Percentiles rank a stretch among this genome's conserved stretches.
These are phyloP conservation scores for Colletotrichum sp. DNA, from an alignment of 2,329 filamentous ascomycete genomes.

Conservation along the genomic window DNA sequence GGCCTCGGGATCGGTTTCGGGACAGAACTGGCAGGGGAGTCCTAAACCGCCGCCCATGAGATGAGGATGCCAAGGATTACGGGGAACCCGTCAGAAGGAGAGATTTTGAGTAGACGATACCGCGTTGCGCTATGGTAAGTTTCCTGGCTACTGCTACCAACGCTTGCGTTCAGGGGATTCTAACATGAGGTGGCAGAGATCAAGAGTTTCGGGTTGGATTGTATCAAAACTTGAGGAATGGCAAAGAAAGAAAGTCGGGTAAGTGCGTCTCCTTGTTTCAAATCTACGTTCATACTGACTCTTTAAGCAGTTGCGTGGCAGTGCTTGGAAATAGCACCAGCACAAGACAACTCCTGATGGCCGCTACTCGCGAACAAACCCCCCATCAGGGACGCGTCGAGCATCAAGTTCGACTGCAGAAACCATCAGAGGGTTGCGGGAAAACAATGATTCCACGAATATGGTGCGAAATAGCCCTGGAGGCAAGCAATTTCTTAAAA, in stretches of 20 bases:
- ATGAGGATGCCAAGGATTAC: neutral
- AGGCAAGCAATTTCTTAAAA: neutral
- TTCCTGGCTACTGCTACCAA: neutral
- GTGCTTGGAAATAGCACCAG: neutral
- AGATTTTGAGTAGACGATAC: neutral
- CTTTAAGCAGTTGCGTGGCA: neutral
- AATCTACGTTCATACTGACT: neutral
- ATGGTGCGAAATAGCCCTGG: neutral
- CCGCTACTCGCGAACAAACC: neutral
- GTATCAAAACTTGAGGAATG: neutral
- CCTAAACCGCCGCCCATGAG: neutral
- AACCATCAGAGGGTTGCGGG: neutral
- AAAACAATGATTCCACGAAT: neutral
- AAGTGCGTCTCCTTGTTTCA: neutral
- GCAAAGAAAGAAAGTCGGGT: neutral
- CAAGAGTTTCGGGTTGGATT: neutral
- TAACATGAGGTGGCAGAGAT: neutral
- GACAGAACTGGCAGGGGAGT: neutral
- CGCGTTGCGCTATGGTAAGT: neutral
- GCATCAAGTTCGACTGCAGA: neutral
- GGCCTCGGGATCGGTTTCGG: neutral
- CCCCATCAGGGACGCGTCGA: neutral
- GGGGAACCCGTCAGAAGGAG: neutral
- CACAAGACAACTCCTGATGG: neutral
- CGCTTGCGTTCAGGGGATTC: neutral